Base-by-base conservation (phyloP, 2,329 filamentous ascomycete genomes). In the Penicillium italicum region DNA sequence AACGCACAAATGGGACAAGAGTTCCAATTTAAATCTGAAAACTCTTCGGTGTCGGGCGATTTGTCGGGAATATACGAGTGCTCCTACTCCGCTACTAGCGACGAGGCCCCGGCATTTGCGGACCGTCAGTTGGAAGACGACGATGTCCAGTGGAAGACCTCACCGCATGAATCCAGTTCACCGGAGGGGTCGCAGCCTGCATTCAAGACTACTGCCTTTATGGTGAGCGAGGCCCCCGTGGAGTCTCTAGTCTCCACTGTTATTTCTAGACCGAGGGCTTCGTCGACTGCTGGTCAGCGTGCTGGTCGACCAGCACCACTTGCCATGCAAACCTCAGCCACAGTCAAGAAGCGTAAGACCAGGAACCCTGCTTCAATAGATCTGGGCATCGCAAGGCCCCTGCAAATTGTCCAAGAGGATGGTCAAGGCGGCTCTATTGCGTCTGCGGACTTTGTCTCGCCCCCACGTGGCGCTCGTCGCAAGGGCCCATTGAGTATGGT, bases 401-500 rank as follows among this genome's bases (percentile, higher is more conserved):
- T 76, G 53, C 74, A 76, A 55, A 76, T 76, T 57, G 74, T 76
- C 28, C 74, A 76, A 45, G 74, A 76, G 59, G 74, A 76, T 63
- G 74, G 74, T 6, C 67, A 73, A 56, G 74, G 74, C 18, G 73
- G 73, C 6, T 72, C 74, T 4, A 71, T 75, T 57, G 70, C 73
- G 2, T 76, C 74, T 12, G 72, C 73, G 14, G 72, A 74, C 43
- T 74, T 74, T 53, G 69, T 75, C 14, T 72, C 72, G n/a, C 73
- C 73, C 12, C 72, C 73, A 22, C 70, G 72, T n/a, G 72, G 74
- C 22, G 74, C 74, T 48, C 74, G 74, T 53, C 72, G 74, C 38
- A 76, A 76, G 63, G 74, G 74, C 11, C 74, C 74, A 12, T 58
- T 76, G 60, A 68, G 63, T 36, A 71, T 72, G 62, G 70, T 70